Evolutionary conservation across 352 stramenopile species (phyloP).

Genomic region (Plasmopara viticola): DNA sequence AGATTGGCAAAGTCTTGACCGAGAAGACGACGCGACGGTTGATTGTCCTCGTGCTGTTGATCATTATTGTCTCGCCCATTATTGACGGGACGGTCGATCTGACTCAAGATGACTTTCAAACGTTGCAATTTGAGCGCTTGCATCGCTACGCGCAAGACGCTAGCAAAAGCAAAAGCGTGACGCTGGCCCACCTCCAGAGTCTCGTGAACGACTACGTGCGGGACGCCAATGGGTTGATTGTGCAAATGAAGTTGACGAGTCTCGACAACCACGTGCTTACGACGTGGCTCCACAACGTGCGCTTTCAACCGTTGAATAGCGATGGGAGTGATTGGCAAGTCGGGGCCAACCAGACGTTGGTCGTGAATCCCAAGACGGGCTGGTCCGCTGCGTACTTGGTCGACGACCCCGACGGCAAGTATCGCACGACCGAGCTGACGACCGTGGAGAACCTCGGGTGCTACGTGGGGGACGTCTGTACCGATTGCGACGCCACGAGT

Average conservation of each 20-base stretch:
- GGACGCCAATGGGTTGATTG: conserved; percentile 61
- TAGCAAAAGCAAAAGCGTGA: conserved; percentile 54
- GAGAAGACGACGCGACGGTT: conserved; percentile 91
- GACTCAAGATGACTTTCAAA: conserved; percentile 74
- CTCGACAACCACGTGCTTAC: conserved; percentile 34
- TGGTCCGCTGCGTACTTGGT: conserved; percentile 58
- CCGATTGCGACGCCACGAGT: conserved; percentile 35
- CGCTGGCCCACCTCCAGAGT: conserved; percentile 36
- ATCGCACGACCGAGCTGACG: conserved; percentile 55
- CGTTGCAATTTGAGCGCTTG: conserved; percentile 65
- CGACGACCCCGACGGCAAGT: conserved; percentile 27
- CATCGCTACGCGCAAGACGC: conserved; percentile 82
- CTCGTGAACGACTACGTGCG: conserved; percentile 71
- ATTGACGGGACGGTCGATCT: conserved; percentile 69
- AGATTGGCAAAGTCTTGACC: conserved; percentile 92
- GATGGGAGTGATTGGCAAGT: conserved; percentile 42
- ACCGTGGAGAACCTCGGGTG: conserved; percentile 62
- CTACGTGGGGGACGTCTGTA: conserved; percentile 55
- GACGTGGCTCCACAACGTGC: conserved; percentile 49
- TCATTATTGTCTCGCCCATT: conserved; percentile 81
- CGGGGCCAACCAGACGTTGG: conserved; percentile 30
- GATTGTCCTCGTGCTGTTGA: conserved; percentile 87
- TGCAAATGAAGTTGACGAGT: conserved; percentile 56
- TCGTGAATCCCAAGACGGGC: conserved; percentile 59
- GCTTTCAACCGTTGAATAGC: conserved; percentile 49